A percentile compares a stretch with the other conserved stretches of the same genome.
Evolutionary conservation across 2,329 filamentous ascomycete genomes (phyloP).

Genomic region (Sporothrix variecibatus): DNA sequence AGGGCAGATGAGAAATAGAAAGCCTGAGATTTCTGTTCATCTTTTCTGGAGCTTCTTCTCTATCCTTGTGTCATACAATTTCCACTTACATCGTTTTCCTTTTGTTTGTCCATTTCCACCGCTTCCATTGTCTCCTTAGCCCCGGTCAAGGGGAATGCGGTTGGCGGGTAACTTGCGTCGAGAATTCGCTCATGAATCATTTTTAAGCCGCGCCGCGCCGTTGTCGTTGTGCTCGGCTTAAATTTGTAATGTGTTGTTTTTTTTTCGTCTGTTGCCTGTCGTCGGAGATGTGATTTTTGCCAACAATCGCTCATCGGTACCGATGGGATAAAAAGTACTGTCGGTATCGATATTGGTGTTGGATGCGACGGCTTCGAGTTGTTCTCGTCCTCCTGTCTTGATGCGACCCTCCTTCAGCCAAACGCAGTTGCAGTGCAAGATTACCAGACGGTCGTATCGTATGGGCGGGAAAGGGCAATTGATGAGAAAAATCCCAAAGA

Average conservation of each 20-base stretch:
- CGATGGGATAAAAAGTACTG: background rate
- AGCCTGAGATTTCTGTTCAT: background rate
- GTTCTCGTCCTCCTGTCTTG: background rate
- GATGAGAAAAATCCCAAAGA: background rate
- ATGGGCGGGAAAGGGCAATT: background rate
- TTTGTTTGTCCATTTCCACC: constrained; percentile 11
- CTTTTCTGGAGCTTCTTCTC: background rate
- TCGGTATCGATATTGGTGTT: constrained; percentile 1
- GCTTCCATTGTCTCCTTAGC: background rate
- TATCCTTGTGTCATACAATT: background rate
- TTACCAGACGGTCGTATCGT: background rate
- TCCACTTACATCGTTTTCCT: background rate
- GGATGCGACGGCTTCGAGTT: background rate
- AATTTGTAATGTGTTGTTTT: too few species aligned
- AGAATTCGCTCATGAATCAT: background rate
- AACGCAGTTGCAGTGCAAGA: background rate
- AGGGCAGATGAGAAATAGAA: background rate
- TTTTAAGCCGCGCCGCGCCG: background rate
- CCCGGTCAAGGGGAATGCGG: background rate
- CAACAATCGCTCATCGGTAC: background rate
- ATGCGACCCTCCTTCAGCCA: background rate
- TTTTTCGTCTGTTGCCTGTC: background rate
- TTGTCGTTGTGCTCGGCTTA: background rate
- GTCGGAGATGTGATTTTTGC: background rate
- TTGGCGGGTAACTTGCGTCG: background rate